Base-by-base conservation (phyloP, 2,329 filamentous ascomycete genomes). In the Rosellinia necatrix region DNA sequence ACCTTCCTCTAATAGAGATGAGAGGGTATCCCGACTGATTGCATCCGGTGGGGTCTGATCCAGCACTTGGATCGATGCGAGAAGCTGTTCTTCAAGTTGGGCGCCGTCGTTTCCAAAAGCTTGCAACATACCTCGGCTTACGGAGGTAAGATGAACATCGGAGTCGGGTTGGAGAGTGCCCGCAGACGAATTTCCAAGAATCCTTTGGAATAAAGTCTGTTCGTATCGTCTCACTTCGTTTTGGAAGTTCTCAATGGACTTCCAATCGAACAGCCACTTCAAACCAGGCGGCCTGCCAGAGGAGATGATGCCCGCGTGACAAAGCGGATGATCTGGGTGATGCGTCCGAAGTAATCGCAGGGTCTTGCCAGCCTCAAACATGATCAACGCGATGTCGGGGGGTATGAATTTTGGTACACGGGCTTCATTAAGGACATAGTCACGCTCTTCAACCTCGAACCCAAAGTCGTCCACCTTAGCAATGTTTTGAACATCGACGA, bases 321-420 rank as follows among this genome's bases (percentile, higher is more conserved):
- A 81, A 37, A 94, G 75, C 0, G 87, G 85, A 68, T 96, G 89
- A 2, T 85, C 77, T 4, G 89, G 82, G 68, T 94, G 89, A 63
- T 88, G 85, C 19, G 78, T 75, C 63, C 85, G 83, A 43, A 96
- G 77, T 50, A 94, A 85, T 6, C 89, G 83, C 43, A 96, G 73
- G 68, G 89, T 93, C 64, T 82, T 84, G 3, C 90, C 91, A 3
- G 87, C 89, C 68, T 96, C 90, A 61, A 93, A 92, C n/a, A 94
- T 84, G 4, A 80, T 76, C 47, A 82, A 80, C 3, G 85, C 86
- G 62, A 92, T 82, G 54, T 94, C 90, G 4, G 76, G 70, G 0
- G 86, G 81, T 40, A 96, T 78, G 63, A 94, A 94, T 2, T 79
- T 76, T 0, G 90, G 90, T 74, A 94, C 85, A 59, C 83, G 82